Conservation (phyloP, 1,284 basidiomycete species). For the Sporisorium exsertum region DNA sequence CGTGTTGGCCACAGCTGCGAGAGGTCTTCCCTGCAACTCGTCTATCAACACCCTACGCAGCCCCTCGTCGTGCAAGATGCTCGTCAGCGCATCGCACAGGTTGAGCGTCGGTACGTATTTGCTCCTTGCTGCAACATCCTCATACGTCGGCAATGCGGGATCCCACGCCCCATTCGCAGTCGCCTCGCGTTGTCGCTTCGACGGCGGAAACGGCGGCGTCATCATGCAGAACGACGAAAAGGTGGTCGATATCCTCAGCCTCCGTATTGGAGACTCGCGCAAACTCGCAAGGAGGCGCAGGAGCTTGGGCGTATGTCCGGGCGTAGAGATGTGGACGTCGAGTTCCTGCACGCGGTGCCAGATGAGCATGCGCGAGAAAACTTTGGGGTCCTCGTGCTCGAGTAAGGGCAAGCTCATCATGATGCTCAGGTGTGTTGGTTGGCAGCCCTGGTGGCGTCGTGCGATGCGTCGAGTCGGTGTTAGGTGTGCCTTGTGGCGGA, state of each 20-base stretch:
- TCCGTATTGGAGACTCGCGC: conserved; percentile 46
- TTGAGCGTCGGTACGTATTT: conserved; percentile 12
- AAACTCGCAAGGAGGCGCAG: conserved; percentile 53
- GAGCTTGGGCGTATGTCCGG: conserved; percentile 49
- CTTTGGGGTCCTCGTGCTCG: conserved; percentile 61
- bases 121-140: neutral
- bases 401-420: conserved; percentile 62
- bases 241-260: conserved; percentile 58
- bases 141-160: neutral
- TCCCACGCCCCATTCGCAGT: neutral
- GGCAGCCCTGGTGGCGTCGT: conserved; percentile 47
- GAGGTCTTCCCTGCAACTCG: conserved; percentile 39
- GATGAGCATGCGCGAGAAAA: conserved; percentile 59
- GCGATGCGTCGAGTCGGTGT: conserved; percentile 38
- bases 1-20: conserved; percentile 12
- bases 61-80: conserved; percentile 26
- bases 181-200: conserved; percentile 34
- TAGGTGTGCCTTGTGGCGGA: conserved; percentile 59
- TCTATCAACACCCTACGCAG: conserved; percentile 30
- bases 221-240: conserved; percentile 59
- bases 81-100: conserved; percentile 31
- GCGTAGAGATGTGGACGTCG: conserved; percentile 58
- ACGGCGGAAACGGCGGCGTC: conserved; percentile 48
- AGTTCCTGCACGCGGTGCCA: conserved; percentile 64
- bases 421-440: conserved; percentile 57